These are phyloP conservation scores for Syncephalastrum monosporum DNA, from an alignment of 371 early-diverging fungal species.

Conservation along the genomic window DNA sequence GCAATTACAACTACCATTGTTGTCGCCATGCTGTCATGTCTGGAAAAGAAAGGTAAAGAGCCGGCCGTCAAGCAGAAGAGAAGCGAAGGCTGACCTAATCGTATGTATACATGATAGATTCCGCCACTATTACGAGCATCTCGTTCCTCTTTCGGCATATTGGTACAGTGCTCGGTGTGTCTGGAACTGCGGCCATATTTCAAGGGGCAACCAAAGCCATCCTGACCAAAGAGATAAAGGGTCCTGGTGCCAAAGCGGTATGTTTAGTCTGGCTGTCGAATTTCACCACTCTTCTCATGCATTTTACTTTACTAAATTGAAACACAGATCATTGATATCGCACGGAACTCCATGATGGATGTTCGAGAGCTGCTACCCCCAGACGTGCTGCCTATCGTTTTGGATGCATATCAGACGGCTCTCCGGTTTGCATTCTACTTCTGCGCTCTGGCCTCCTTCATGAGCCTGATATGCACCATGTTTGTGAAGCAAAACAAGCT, in stretches of 20 bases:
- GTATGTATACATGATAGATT: conserved; percentile 22
- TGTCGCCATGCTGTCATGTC: conserved; percentile 48
- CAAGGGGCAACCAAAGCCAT: conserved; percentile 33
- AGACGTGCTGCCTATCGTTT: conserved; percentile 24
- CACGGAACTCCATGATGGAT: conserved; percentile 38
- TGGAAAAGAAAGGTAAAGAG: conserved; percentile 32
- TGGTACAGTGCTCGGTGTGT: conserved; percentile 44
- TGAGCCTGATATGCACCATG: conserved; percentile 31
- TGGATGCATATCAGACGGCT: conserved; percentile 34
- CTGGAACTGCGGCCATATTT: conserved; percentile 37
- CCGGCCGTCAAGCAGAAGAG: too few species aligned
- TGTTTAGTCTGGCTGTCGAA: background rate
- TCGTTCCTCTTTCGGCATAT: conserved; percentile 47
- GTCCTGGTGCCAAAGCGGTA: conserved; percentile 25
- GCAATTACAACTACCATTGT: conserved; percentile 44
- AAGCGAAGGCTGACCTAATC: background rate
- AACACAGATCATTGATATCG: conserved; percentile 31
- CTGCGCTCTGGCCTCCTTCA: conserved; percentile 24
- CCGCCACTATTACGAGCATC: conserved; percentile 48
- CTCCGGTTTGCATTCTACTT: conserved; percentile 28
- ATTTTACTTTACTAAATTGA: background rate
- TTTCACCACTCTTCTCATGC: background rate
- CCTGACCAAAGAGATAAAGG: conserved; percentile 34
- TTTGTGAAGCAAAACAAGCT: conserved; percentile 46
- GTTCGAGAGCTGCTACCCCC: conserved; percentile 29